Base-by-base conservation (phyloP, 306 rosid genomes). In the Acacia confusa region DNA sequence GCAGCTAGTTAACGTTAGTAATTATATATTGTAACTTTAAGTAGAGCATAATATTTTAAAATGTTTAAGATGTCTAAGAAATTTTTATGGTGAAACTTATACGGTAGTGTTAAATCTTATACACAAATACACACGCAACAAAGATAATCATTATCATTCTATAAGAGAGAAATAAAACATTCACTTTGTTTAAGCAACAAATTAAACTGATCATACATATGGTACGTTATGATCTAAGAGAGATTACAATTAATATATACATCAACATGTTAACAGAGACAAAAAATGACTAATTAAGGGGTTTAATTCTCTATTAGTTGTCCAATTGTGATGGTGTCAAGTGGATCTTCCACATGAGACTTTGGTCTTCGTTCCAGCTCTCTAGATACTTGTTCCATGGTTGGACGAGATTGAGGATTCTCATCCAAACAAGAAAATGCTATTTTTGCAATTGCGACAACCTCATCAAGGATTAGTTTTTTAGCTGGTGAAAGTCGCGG, bases 371-470 rank as follows among this genome's bases (percentile, higher is more conserved):
- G 7, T 50, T 16, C 55, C 4, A 50, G n/a, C n/a, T 50, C 55
- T 6, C 1, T 14, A 17, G 40, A 20, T 57, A 73, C 80, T 16
- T 78, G 76, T 36, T 73, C 25, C 86, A 78, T 83, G 45, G 77
- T 73, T 30, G 79, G 83, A n/a, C 80, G 79, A 72, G 55, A 78
- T 1, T 3, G 16, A 15, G 79, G 52, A 0, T 19, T 65, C 66
- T 72, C 38, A 52, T 0, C 73, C 76, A 83, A 52, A 43, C 82
- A 83, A 7, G 65, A 50, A 72, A 28, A 53, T 50, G 45, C 27
- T 22, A 65, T 41, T 61, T 34, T 73, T 30, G 3, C 8, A 52
- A 44, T 45, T 0, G 9, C 8, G 3, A 41, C n/a, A 12, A 78
- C 25, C 22, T 83, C 80, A 40, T 41, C 38, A 17, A 7, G 10